A percentile compares a stretch with the other conserved stretches of the same genome.
phyloP scores from a whole-genome alignment of 148 eudicot genomes.

The Rhododendron ferrugineum region DNA sequence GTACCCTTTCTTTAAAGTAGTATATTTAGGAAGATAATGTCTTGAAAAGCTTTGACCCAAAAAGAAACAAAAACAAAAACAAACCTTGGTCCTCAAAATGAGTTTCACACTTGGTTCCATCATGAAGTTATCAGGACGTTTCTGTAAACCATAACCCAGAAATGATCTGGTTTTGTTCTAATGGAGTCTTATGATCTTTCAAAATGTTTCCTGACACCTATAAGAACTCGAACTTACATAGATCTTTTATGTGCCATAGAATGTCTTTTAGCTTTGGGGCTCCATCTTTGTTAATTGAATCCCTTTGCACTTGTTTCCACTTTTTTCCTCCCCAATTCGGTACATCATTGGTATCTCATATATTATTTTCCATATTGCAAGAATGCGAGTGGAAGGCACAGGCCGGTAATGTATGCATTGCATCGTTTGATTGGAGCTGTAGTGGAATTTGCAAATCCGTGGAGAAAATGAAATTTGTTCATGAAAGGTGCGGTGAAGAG shows the following conservation, averaged over 20 bases:
- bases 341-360: not conserved
- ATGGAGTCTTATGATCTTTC: not conserved
- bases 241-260: too few species aligned
- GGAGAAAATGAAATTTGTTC: constrained; percentile 58
- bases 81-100: not conserved
- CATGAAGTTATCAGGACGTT: not conserved
- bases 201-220: not conserved
- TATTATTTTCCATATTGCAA: constrained; percentile 20
- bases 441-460: constrained; percentile 82
- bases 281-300: too few species aligned
- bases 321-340: too few species aligned
- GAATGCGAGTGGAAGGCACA: constrained; percentile 77
- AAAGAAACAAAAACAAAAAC: not conserved
- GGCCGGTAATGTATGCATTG: constrained; percentile 62
- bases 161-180: not conserved
- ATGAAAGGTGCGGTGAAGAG: constrained; percentile 63
- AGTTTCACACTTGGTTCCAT: not conserved
- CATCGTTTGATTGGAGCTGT: constrained; percentile 79
- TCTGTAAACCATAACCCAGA: not conserved
- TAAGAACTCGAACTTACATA: not conserved
- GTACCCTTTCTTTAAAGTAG: constrained; percentile 20
- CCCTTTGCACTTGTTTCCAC: too few species aligned
- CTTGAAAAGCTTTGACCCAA: not conserved
- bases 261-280: not conserved
- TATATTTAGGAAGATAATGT: not conserved